A percentile compares a stretch with the other conserved stretches of the same genome.
Evolutionary conservation across 179 eudicot species (phyloP).

Genomic region (Beta corolliflora): DNA sequence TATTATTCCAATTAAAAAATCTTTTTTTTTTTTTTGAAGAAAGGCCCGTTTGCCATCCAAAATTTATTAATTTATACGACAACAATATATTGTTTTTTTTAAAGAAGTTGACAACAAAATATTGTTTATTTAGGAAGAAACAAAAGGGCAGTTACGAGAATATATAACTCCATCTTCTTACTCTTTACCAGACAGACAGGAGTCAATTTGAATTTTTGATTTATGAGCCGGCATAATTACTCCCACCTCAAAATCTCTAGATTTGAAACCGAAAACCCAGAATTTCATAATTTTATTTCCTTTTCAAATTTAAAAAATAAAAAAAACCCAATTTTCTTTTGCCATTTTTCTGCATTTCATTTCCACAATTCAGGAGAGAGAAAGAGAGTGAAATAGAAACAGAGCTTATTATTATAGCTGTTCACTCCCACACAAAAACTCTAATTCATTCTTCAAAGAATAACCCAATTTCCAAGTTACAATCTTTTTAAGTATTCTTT

Average conservation of each 20-base stretch:
- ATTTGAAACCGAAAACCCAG: conserved; percentile 33
- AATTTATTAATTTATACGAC: too few relatives aligned
- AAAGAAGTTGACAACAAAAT: too few relatives aligned
- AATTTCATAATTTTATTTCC: background rate
- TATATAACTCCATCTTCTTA: background rate
- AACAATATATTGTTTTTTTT: too few relatives aligned
- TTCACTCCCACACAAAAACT: conserved; percentile 21
- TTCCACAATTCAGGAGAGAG: background rate
- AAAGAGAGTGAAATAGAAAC: background rate
- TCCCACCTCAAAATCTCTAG: conserved; percentile 27
- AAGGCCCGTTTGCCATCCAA: too few relatives aligned
- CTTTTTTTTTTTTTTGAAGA: too few relatives aligned
- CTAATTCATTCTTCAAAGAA: background rate
- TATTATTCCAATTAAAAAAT: too few relatives aligned
- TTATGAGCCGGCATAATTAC: conserved; percentile 29
- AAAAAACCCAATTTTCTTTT: background rate
- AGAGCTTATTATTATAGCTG: background rate
- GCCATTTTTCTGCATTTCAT: conserved; percentile 4
- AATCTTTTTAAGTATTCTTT: background rate
- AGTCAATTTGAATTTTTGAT: conserved; percentile 27
- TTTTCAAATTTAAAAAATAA: background rate
- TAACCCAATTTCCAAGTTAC: background rate
- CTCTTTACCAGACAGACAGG: background rate
- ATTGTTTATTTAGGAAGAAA: background rate
- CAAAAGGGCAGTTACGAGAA: background rate